These are phyloP conservation scores for Fonsecaea nubica DNA, from an alignment of 2,329 filamentous ascomycete species.

Conservation along the genomic window DNA sequence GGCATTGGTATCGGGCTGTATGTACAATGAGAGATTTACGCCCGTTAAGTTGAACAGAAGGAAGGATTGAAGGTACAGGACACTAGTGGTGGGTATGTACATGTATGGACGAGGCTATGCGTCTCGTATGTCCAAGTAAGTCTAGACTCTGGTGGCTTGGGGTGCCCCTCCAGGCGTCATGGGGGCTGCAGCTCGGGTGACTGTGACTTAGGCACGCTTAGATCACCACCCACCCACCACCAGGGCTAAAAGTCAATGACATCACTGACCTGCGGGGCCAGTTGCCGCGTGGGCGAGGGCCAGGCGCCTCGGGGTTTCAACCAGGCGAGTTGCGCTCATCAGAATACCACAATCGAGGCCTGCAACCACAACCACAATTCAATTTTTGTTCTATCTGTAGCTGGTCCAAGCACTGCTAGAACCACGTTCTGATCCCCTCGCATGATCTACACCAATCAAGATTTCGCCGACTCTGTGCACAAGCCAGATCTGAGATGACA, in stretches of 20 bases:
- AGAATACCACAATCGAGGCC: not conserved
- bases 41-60: not conserved
- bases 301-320: not conserved
- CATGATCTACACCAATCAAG: not conserved
- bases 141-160: not conserved
- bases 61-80: not conserved
- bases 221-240: no score
- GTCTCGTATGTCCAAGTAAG: not conserved
- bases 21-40: not conserved
- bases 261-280: not conserved
- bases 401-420: not conserved
- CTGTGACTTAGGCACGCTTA: no score
- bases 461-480: not conserved
- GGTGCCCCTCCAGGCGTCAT: not conserved
- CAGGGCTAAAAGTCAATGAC: conserved; percentile 4
- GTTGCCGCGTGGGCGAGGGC: not conserved
- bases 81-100: not conserved
- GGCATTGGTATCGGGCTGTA: conserved; percentile 14
- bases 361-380: not conserved
- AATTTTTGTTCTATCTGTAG: not conserved
- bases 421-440: not conserved
- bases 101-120: not conserved
- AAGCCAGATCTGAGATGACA: not conserved
- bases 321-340: not conserved
- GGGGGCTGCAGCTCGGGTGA: not conserved